Percentiles rank a stretch among this genome's conserved stretches.
These are phyloP conservation scores for Canavalia gladiata DNA, from an alignment of 306 rosid genomes.

Conservation along the genomic window DNA sequence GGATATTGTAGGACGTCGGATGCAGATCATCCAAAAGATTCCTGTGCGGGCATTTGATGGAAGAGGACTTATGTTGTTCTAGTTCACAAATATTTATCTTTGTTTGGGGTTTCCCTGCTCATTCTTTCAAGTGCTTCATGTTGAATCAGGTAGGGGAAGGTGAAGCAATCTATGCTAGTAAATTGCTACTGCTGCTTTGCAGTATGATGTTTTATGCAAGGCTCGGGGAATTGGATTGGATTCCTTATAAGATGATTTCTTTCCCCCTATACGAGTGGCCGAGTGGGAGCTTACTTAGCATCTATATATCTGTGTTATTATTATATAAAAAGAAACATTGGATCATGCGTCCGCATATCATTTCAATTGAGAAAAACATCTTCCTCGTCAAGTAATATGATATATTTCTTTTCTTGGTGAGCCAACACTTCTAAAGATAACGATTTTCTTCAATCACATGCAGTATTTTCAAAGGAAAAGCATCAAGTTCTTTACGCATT, in stretches of 20 bases:
- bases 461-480: not conserved
- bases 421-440: not conserved
- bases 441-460: not conserved
- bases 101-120: not conserved
- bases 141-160: not conserved
- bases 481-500: not conserved
- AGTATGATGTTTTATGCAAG: not conserved
- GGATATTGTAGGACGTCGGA: not conserved
- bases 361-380: slow-evolving; percentile 11
- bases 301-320: not conserved
- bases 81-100: not conserved
- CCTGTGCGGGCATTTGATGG: not conserved
- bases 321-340: slow-evolving; percentile 4
- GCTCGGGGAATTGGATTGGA: not conserved
- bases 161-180: not conserved
- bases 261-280: not conserved
- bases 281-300: slow-evolving; percentile 4
- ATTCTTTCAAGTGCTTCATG: not conserved
- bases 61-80: not conserved
- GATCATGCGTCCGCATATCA: not conserved
- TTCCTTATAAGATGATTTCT: not conserved
- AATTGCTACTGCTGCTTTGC: slow-evolving; percentile 2
- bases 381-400: not conserved
- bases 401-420: not conserved
- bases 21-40: not conserved